A percentile compares a stretch with the other conserved stretches of the same genome.
phyloP scores from a whole-genome alignment of 192 early-diverging fungal genomes.

The Geranomyces michiganensis region DNA sequence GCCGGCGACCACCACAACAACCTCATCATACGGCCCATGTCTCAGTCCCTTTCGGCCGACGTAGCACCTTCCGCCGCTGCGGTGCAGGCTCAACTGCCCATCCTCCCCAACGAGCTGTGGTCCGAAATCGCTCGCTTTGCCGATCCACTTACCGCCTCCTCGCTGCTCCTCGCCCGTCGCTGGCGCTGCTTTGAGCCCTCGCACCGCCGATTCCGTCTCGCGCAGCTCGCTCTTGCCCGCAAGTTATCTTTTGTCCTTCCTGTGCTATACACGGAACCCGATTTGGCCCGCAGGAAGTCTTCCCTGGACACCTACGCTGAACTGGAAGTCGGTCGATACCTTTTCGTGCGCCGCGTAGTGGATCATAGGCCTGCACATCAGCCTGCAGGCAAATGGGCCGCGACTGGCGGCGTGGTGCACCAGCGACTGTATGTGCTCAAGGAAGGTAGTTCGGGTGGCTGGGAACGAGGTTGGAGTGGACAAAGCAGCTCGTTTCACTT shows the following conservation, averaged over 20 bases:
- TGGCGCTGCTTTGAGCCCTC: neutral
- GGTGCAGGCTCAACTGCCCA: too few relatives aligned
- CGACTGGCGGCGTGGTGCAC: neutral
- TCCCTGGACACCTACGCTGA: slow-evolving; percentile 1
- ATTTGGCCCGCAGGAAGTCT: neutral
- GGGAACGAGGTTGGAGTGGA: neutral
- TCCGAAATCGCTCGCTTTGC: neutral
- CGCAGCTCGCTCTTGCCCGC: neutral
- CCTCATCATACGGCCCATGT: too few relatives aligned
- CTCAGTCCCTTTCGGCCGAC: too few relatives aligned
- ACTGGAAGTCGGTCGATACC: neutral
- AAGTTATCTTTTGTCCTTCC: neutral
- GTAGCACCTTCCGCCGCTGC: too few relatives aligned
- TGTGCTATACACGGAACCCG: neutral
- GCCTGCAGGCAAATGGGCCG: neutral
- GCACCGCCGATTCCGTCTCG: neutral
- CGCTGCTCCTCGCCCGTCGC: slow-evolving; percentile 7
- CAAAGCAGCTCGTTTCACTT: neutral
- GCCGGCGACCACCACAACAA: too few relatives aligned
- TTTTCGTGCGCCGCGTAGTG: neutral
- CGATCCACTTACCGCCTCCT: neutral
- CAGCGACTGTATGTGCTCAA: neutral
- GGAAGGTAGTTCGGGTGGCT: neutral
- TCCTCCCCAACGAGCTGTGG: slow-evolving; percentile 4
- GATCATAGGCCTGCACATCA: neutral